Conservation (phyloP, 768 basidiomycete genomes). For the Candolleomyces eurysporus region DNA sequence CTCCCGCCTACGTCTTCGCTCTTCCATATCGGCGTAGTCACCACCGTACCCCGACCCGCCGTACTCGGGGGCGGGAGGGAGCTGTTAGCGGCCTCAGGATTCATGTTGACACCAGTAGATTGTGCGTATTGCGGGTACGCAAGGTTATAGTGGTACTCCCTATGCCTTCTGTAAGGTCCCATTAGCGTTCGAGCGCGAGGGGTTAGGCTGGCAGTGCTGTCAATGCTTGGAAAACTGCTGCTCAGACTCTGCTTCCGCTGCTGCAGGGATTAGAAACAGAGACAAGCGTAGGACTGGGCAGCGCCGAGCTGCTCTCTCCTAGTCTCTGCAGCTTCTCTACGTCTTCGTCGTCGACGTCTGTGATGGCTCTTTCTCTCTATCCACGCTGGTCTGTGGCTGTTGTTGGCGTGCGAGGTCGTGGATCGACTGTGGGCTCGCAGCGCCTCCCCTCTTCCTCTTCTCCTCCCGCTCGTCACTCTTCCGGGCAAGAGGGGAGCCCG, state of each 20-base stretch:
- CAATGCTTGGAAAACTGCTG: too few species aligned
- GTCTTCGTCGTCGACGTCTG: too few species aligned
- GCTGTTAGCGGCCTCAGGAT: not conserved
- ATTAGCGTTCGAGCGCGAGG: slow-evolving; percentile 5
- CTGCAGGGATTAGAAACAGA: too few species aligned
- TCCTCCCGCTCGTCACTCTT: not conserved
- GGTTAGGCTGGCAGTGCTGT: slow-evolving; percentile 10
- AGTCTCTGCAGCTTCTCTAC: too few species aligned
- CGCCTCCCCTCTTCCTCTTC: not conserved
- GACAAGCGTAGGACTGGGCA: too few species aligned
- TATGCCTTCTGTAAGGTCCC: slow-evolving; percentile 8
- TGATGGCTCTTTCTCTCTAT: too few species aligned
- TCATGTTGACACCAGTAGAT: not conserved
- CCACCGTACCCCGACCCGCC: not conserved
- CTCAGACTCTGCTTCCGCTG: too few species aligned
- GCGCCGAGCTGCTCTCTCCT: too few species aligned
- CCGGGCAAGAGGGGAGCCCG: too few species aligned
- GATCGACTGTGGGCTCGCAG: too few species aligned
- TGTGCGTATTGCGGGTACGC: slow-evolving; percentile 8
- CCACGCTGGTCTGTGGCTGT: too few species aligned
- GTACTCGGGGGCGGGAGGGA: not conserved
- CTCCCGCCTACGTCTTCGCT: not conserved
- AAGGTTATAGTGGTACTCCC: slow-evolving; percentile 8
- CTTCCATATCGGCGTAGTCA: not conserved
- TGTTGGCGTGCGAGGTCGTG: too few species aligned